Conservation (phyloP, 2,329 filamentous ascomycete species). For the Trichophyton benhamiae region DNA sequence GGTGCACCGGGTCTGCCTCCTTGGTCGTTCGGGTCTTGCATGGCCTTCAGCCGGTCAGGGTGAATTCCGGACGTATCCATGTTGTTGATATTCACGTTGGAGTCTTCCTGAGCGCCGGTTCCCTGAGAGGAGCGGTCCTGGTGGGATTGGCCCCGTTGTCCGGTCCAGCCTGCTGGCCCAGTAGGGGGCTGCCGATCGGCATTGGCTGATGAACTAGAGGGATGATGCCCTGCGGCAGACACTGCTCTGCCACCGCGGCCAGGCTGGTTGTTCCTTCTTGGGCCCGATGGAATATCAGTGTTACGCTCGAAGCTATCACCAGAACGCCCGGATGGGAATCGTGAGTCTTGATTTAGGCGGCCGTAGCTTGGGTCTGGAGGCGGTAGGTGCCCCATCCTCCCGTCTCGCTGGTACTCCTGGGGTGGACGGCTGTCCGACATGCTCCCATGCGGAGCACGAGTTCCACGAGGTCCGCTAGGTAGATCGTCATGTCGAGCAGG, state of each 20-base stretch:
- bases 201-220: conserved; percentile 14
- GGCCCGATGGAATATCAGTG: conserved; percentile 43
- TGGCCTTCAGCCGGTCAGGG: conserved; percentile 41
- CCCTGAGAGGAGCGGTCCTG: conserved; percentile 17
- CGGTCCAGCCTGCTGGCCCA: conserved; percentile 30
- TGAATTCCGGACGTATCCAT: conserved; percentile 39
- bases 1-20: background rate
- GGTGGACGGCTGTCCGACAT: conserved; percentile 21
- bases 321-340: conserved; percentile 23
- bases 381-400: conserved; percentile 27
- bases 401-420: conserved; percentile 20
- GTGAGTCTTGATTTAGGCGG: conserved; percentile 33
- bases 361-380: conserved; percentile 35
- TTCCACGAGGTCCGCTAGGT: conserved; percentile 42
- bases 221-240: conserved; percentile 22
- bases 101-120: conserved; percentile 7
- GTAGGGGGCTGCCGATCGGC: conserved; percentile 34
- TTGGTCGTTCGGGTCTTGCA: conserved; percentile 21
- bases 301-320: conserved; percentile 32
- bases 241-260: conserved; percentile 23
- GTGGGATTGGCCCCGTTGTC: conserved; percentile 25
- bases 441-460: conserved; percentile 17
- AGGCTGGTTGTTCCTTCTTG: conserved; percentile 27
- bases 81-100: conserved; percentile 23
- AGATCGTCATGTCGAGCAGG: conserved; percentile 32